Evolutionary conservation across 129 eudicot genomes (phyloP).

Genomic region (Chrysanthemum makinoi): DNA sequence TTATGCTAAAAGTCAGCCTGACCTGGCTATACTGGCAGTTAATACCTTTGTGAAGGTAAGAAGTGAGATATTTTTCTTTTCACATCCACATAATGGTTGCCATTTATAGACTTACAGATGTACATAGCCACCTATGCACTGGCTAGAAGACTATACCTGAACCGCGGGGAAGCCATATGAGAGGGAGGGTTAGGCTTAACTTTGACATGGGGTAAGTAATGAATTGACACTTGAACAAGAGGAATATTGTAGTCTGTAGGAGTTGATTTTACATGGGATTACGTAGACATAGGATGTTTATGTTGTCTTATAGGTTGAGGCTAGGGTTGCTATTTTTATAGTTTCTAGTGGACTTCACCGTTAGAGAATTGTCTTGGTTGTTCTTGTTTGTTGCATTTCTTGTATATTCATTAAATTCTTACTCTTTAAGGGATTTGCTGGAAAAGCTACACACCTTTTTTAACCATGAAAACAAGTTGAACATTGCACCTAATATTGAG

Average conservation of each 20-base stretch:
- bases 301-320: background rate
- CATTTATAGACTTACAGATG: background rate
- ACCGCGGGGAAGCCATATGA: background rate
- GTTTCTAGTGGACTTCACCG: background rate
- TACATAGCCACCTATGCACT: background rate
- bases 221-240: background rate
- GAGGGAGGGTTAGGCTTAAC: background rate
- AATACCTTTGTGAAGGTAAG: conserved; percentile 97
- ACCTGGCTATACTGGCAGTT: conserved; percentile 97
- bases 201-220: conserved; percentile 6
- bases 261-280: conserved; percentile 7
- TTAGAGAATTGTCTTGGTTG: background rate
- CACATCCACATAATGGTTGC: conserved; percentile 3
- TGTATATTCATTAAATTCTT: conserved; percentile 5
- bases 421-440: background rate
- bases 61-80: conserved; percentile 1
- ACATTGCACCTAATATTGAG: background rate
- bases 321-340: background rate
- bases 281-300: background rate
- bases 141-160: background rate
- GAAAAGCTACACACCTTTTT: background rate
- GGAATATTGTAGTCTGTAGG: background rate
- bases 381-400: conserved; percentile 9
- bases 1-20: conserved; percentile 98
- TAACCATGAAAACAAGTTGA: conserved; percentile 4